Conservation (phyloP, 371 early-diverging fungal genomes). For the Lichtheimia ramosa region DNA sequence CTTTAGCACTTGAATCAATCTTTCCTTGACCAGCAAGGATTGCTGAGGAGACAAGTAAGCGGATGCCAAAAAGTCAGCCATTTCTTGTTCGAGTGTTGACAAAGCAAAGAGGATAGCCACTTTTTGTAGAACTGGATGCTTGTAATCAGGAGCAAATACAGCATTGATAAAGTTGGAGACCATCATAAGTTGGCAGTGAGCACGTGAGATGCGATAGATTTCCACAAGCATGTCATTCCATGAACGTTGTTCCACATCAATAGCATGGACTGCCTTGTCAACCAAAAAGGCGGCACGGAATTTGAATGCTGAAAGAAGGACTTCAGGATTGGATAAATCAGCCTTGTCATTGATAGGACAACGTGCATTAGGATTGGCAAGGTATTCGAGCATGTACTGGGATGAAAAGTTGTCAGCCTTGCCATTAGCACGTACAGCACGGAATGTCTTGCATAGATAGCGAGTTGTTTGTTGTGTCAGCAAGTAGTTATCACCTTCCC, state of each 20-base stretch:
- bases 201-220: slow-evolving; percentile 61
- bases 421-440: slow-evolving; percentile 28
- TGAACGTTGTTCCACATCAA: slow-evolving; percentile 31
- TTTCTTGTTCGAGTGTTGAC: slow-evolving; percentile 61
- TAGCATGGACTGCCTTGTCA: slow-evolving; percentile 36
- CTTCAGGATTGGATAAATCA: slow-evolving; percentile 35
- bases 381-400: slow-evolving; percentile 39
- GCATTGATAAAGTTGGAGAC: slow-evolving; percentile 60
- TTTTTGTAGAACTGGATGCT: slow-evolving; percentile 10
- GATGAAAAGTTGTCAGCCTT: slow-evolving; percentile 44
- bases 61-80: slow-evolving; percentile 62
- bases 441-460: slow-evolving; percentile 62
- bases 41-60: slow-evolving; percentile 55
- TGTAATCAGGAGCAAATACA: slow-evolving; percentile 23
- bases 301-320: slow-evolving; percentile 34
- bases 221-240: slow-evolving; percentile 57
- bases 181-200: slow-evolving; percentile 66
- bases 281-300: slow-evolving; percentile 40
- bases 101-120: slow-evolving; percentile 44
- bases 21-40: slow-evolving; percentile 45
- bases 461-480: slow-evolving; percentile 80
- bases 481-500: slow-evolving; percentile 87
- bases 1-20: slow-evolving; percentile 43
- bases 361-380: slow-evolving; percentile 42
- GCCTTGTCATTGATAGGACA: slow-evolving; percentile 33